Evolutionary conservation across 1,284 basidiomycete genomes (phyloP).

Genomic region (Pseudozyma thailandica): DNA sequence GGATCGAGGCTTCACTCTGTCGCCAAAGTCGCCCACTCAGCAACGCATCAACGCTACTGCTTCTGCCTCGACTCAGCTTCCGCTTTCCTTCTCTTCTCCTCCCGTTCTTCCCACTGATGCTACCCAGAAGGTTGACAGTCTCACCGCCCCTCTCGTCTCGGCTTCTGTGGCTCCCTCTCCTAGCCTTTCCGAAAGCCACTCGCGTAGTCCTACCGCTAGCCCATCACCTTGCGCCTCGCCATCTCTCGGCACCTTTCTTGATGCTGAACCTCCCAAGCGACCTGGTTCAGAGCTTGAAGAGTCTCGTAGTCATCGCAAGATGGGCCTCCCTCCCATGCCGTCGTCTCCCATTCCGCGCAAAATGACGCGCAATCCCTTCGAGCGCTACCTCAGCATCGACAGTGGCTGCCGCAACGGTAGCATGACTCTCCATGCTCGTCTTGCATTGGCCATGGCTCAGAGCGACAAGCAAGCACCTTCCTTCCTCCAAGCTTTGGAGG

Average conservation of each 20-base stretch:
- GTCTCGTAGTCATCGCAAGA: constrained; percentile 11
- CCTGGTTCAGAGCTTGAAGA: not conserved
- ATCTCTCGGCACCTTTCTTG: constrained; percentile 1
- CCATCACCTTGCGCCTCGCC: constrained; percentile 42
- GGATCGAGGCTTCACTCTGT: constrained; percentile 16
- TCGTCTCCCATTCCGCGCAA: constrained; percentile 45
- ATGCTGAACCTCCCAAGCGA: not conserved
- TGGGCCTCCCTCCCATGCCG: constrained; percentile 25
- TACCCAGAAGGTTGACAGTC: not conserved
- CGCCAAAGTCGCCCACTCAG: constrained; percentile 26
- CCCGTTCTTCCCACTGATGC: not conserved
- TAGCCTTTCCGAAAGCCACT: constrained; percentile 30
- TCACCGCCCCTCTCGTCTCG: not conserved
- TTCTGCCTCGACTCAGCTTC: constrained; percentile 13
- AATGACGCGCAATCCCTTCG: constrained; percentile 50
- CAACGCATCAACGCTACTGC: constrained; percentile 20
- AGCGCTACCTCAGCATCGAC: constrained; percentile 27
- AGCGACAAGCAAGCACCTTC: not conserved
- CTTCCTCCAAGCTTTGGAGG: constrained; percentile 8
- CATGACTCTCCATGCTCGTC: constrained; percentile 14
- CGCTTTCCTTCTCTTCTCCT: constrained; percentile 14
- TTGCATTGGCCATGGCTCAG: constrained; percentile 13
- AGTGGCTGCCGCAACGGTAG: not conserved
- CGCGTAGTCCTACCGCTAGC: constrained; percentile 34
- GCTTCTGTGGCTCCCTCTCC: constrained; percentile 23